Percentiles rank a stretch among this genome's conserved stretches.
phyloP scores from a whole-genome alignment of 805 yeast genomes.

The Ogataea neopini region DNA sequence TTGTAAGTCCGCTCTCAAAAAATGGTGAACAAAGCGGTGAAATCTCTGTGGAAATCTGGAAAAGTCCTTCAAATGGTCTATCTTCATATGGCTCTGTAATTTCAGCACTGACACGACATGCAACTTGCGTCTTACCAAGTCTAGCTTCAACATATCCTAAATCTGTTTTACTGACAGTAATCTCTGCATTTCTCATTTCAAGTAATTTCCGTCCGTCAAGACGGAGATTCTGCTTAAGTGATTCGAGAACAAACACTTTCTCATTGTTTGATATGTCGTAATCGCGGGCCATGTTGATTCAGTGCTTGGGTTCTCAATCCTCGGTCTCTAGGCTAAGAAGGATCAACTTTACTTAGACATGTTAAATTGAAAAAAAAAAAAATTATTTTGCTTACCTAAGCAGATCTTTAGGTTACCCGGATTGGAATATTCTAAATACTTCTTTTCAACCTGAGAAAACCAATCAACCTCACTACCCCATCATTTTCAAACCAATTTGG shows the following conservation, averaged over 20 bases:
- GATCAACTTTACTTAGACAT: no score
- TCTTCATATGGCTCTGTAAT: constrained; percentile 83
- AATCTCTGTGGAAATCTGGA: constrained; percentile 80
- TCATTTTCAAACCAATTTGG: no score
- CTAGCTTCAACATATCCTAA: constrained; percentile 80
- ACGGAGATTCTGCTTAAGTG: constrained; percentile 63
- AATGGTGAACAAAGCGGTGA: constrained; percentile 87
- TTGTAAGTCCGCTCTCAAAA: constrained; percentile 64
- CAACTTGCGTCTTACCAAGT: constrained; percentile 73
- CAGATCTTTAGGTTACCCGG: no score
- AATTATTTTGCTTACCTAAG: no score
- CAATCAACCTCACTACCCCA: no score
- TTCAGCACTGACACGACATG: constrained; percentile 72
- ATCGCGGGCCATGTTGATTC: constrained; percentile 62
- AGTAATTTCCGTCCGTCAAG: constrained; percentile 67
- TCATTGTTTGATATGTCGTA: constrained; percentile 67
- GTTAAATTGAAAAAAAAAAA: no score
- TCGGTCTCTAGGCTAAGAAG: no score
- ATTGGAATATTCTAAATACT: no score
- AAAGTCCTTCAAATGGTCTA: constrained; percentile 90
- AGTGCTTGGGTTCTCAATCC: no score
- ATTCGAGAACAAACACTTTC: constrained; percentile 56
- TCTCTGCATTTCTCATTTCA: constrained; percentile 64
- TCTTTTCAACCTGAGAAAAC: no score
- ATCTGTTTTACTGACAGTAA: constrained; percentile 59